Conservation (phyloP, 495 filamentous ascomycete genomes). For the Talaromyces ruber region DNA sequence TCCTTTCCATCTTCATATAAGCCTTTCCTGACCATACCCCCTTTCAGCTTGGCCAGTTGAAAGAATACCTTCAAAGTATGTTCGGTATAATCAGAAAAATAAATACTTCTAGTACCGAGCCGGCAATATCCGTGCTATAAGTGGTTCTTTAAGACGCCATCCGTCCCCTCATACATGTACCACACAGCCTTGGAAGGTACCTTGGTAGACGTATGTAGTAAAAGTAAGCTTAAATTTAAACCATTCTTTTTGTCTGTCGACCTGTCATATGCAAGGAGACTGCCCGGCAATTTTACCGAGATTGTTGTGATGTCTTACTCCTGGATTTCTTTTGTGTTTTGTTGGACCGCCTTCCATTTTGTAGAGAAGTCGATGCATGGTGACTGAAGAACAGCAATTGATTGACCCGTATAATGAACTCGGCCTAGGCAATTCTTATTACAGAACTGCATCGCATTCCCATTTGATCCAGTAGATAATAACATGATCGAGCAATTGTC, state of each 20-base stretch:
- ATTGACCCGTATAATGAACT: not conserved
- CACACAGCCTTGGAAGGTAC: not conserved
- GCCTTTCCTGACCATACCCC: too few relatives aligned
- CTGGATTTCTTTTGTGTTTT: not conserved
- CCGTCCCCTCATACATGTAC: not conserved
- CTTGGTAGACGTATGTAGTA: not conserved
- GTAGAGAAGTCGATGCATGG: not conserved
- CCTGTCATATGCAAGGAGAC: not conserved
- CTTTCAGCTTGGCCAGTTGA: not conserved
- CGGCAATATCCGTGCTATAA: too few relatives aligned
- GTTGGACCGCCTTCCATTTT: not conserved
- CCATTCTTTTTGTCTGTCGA: not conserved
- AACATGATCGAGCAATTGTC: not conserved
- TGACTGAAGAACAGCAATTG: not conserved
- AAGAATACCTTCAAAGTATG: not conserved
- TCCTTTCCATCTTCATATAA: too few relatives aligned
- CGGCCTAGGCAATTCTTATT: too few relatives aligned
- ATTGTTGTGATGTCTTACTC: not conserved
- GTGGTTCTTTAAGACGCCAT: too few relatives aligned
- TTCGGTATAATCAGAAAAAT: not conserved
- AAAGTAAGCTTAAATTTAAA: not conserved
- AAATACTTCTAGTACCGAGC: not conserved
- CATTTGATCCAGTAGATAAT: not conserved
- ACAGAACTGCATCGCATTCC: too few relatives aligned
- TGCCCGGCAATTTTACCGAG: not conserved